A percentile compares a stretch with the other conserved stretches of the same genome.
Evolutionary conservation across 805 yeast species (phyloP).

Genomic region (Tetrapisispora fleetii): DNA sequence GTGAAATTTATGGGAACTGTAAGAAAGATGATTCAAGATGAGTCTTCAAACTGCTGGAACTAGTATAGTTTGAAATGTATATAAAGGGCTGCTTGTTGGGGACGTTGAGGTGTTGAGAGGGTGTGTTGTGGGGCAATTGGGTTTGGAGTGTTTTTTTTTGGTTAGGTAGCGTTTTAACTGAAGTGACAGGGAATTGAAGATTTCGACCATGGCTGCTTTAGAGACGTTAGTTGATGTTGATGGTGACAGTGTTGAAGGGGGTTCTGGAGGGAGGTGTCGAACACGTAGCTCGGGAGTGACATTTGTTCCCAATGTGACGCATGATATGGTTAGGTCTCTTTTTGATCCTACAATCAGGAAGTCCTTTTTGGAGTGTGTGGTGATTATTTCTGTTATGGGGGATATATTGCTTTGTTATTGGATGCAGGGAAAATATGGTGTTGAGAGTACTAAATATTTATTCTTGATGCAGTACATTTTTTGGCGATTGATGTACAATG

Average conservation of each 20-base stretch:
- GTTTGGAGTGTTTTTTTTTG: not conserved
- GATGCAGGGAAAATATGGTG: conserved; percentile 16
- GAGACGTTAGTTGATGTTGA: not conserved
- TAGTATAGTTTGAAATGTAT: no score
- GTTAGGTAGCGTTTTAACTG: not conserved
- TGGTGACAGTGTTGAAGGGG: not conserved
- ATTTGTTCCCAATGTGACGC: conserved; percentile 43
- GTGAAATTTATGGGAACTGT: not conserved
- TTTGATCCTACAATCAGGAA: conserved; percentile 68
- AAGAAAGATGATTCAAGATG: not conserved
- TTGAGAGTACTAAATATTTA: conserved; percentile 18
- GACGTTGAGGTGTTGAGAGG: no score
- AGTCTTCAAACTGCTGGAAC: not conserved
- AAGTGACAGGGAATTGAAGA: not conserved
- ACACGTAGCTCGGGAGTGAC: conserved; percentile 25
- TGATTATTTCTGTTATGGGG: conserved; percentile 36
- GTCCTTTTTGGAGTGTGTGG: conserved; percentile 51
- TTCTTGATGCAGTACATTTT: conserved; percentile 51
- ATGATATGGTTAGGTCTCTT: conserved; percentile 73
- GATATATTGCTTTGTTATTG: conserved; percentile 29
- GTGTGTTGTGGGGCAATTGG: no score
- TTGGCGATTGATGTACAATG: conserved; percentile 69
- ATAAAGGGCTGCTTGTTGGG: no score
- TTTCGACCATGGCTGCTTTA: not conserved
- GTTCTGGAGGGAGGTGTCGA: not conserved